Conservation (phyloP, 139 green algal genomes). For the Chlamydomonas sphaeroides region DNA sequence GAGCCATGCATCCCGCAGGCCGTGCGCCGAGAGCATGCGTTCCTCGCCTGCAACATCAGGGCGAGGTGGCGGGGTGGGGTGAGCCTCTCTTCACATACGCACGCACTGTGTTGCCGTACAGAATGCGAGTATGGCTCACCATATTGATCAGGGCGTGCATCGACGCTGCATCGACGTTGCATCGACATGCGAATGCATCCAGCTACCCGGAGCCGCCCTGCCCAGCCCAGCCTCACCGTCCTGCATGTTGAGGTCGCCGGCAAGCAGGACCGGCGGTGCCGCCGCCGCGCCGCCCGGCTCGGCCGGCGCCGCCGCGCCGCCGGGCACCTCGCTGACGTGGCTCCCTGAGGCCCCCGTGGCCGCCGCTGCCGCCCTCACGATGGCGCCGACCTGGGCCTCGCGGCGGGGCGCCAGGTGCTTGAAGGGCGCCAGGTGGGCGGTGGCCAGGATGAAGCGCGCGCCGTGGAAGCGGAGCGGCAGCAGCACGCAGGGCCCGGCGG, state of each 20-base stretch:
- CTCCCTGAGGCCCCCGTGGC: no score
- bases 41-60: no score
- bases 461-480: not conserved
- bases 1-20: slow-evolving; percentile 15
- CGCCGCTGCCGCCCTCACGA: not conserved
- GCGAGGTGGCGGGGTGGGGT: no score
- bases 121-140: no score
- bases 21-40: no score
- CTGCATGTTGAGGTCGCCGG: slow-evolving; percentile 24
- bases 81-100: no score
- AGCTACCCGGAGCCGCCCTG: no score
- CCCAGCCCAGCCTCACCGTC: slow-evolving; percentile 8
- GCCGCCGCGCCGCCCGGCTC: not conserved
- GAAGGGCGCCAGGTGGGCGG: slow-evolving; percentile 15
- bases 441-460: not conserved
- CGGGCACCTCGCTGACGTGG: no score
- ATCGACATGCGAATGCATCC: no score
- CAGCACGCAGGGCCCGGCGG: slow-evolving; percentile 3
- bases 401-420: not conserved
- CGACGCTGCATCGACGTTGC: no score
- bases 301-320: not conserved
- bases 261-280: not conserved
- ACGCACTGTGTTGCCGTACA: no score
- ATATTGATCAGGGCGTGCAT: no score
- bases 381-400: not conserved